These are phyloP conservation scores for Euphorbia celastroides DNA, from an alignment of 441 rosid species.

Conservation along the genomic window DNA sequence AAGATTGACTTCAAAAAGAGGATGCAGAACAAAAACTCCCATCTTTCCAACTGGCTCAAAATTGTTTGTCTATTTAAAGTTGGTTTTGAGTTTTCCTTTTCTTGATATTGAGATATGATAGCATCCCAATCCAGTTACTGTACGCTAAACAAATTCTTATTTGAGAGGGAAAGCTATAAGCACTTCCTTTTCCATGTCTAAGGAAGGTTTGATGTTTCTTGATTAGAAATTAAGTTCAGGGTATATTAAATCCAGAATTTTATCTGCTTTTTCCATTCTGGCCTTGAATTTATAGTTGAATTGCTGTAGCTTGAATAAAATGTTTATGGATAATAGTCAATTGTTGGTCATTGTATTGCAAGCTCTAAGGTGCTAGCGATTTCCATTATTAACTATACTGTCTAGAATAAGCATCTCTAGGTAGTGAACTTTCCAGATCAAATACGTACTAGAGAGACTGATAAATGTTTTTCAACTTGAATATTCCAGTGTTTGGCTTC, in stretches of 20 bases:
- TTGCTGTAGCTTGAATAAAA: background rate
- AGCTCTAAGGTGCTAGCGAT: background rate
- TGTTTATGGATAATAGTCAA: background rate
- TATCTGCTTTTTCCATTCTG: background rate
- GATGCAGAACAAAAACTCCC: background rate
- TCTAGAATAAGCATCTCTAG: background rate
- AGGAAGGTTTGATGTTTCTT: no score
- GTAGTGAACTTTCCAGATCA: slow-evolving; percentile 2
- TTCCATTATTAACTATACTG: background rate
- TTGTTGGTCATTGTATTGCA: background rate
- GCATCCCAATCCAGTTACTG: background rate
- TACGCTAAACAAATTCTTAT: background rate
- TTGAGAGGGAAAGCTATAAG: background rate
- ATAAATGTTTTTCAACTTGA: slow-evolving; percentile 12
- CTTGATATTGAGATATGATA: background rate
- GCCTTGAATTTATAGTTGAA: background rate
- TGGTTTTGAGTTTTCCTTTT: background rate
- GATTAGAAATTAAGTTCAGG: background rate
- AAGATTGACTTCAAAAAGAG: background rate
- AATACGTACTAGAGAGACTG: slow-evolving; percentile 4
- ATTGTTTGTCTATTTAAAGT: background rate
- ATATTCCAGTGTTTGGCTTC: slow-evolving; percentile 41
- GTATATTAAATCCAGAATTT: background rate
- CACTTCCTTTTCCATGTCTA: background rate
- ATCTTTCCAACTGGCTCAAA: background rate